These are phyloP conservation scores for Amphibolis antarctica DNA, from an alignment of 106 monocot species.

Conservation along the genomic window DNA sequence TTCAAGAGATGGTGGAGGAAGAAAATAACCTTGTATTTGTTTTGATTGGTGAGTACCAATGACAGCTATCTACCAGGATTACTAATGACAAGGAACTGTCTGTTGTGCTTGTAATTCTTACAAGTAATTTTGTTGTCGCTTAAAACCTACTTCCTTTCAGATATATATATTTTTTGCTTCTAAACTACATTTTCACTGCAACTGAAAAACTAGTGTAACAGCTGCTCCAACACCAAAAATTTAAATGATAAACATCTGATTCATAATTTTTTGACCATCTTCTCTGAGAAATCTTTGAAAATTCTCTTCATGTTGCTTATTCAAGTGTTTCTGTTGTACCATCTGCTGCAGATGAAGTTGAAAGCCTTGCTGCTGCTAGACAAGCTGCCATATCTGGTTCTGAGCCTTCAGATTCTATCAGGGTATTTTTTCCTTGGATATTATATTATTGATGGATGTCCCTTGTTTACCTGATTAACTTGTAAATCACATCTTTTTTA, in stretches of 20 bases:
- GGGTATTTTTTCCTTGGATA: conserved; percentile 32
- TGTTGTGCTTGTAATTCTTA: neutral
- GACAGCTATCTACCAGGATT: neutral
- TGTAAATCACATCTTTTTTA: neutral
- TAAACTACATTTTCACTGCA: neutral
- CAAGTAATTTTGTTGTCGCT: neutral
- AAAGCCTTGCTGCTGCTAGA: conserved; percentile 97
- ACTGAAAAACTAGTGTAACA: neutral
- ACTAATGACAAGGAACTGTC: neutral
- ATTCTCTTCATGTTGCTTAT: neutral
- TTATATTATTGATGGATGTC: neutral
- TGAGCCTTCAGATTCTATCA: conserved; percentile 95
- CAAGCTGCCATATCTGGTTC: conserved; percentile 94
- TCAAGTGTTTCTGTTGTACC: neutral
- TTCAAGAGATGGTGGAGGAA: conserved; percentile 99
- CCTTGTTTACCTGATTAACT: neutral
- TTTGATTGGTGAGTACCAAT: conserved; percentile 68
- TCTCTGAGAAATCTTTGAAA: neutral
- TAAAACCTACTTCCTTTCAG: neutral
- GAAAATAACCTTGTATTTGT: conserved; percentile 91
- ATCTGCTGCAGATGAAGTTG: conserved; percentile 76
- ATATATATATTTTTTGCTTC: neutral
- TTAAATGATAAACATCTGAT: neutral
- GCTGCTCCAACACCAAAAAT: neutral
- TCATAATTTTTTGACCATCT: neutral